Base-by-base conservation (phyloP, 805 yeast genomes). In the Saturnispora galanensis region DNA sequence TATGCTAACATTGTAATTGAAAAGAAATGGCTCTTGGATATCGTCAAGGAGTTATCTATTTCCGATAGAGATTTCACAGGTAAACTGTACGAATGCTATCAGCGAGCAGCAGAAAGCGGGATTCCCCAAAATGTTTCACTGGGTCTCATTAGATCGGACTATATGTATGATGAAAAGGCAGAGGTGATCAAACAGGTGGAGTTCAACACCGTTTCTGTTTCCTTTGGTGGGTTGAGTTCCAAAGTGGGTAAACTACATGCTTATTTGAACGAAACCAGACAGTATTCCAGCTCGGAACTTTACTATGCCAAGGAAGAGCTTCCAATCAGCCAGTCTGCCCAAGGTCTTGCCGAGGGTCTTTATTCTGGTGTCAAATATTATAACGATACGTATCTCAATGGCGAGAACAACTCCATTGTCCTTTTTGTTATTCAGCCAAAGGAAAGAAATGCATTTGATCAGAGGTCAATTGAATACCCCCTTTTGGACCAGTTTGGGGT, bases 131-230 rank as follows among this genome's bases (percentile, higher is more conserved):
- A 79, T 1, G 68, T 85, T 32, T 74, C 88, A 0, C 68, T 89
- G 38, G 97, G 97, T 0, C 63, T 93, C 9, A 89, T 88, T 62
- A 75, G 98, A 60, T 82, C 94, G 0, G 98, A 93, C 58, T 93
- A 90, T 56, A 78, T 93, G 79, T 66, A 79, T 31, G 80, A 81
- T 31, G 56, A 60, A 26, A 57, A 62, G 46, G 59, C 73, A n/a
- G 69, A 71, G 35, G 60, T 63, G 26, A 82, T 90, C 56, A 89
- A 90, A 58, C 98, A 93, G 63, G 93, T 93, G 42, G 99, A 93
- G 62, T 90, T 90, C 67, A 93, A 93, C 64, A 89, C 98, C 1
- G 86, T 93, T 3, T 84, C 96, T 55, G 96, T 90, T 3, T 89
- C 97, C 1, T 93, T 93, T 67, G 96, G 95, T 16, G 97, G 95